Evolutionary conservation across 2,329 filamentous ascomycete species (phyloP), one percentile per base, ranked within the genome.

Genomic region (Stachybotrys chlorohalonatus): DNA sequence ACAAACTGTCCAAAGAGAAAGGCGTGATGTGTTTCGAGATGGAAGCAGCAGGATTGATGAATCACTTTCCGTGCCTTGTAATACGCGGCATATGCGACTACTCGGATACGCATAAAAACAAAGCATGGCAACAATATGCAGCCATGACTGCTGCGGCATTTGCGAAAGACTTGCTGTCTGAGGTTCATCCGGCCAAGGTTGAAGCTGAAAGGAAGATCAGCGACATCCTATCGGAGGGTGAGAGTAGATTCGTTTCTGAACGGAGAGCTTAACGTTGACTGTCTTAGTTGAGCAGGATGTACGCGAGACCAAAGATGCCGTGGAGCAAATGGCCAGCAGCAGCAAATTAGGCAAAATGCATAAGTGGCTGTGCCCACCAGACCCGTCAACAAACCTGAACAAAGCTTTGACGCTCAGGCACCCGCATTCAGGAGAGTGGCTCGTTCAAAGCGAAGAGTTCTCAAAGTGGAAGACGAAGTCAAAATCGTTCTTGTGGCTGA

Each of bases 51-150:
- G 66, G 64, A 0, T 16, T 68, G 1, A 60, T 57, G 54, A 55
- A 60, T 4, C 54, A 56, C 0, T 60, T 69, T 2, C 65, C 65
- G 0, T 73, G 66, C n/a, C 36, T 73, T 0, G 60, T 68, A 0
- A 66, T 74, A 9, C 62, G 69, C 3, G 71, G 70, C 0, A 68
- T 73, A 1, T 74, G 65, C 31, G 66, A 71, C 46, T 74, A 73
- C 51, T 60, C 68, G 1, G 71, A 75, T 52, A 63, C 61, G 0
- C 69, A 73, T 54, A 59, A 55, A 45, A 57, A 55, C 3, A 30
- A 60, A 0, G 3, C 24, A 2, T 73, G 68, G 71, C 66, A 71
- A 17, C 16, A 31, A 0, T 72, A 71, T 53, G 70, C 71, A 0
- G 68, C 71, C 0, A 60, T 59, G 0, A 60, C 59, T 0, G 69